phyloP scores from a whole-genome alignment of 805 yeast species.

The Spencermartinsiella europaea region DNA sequence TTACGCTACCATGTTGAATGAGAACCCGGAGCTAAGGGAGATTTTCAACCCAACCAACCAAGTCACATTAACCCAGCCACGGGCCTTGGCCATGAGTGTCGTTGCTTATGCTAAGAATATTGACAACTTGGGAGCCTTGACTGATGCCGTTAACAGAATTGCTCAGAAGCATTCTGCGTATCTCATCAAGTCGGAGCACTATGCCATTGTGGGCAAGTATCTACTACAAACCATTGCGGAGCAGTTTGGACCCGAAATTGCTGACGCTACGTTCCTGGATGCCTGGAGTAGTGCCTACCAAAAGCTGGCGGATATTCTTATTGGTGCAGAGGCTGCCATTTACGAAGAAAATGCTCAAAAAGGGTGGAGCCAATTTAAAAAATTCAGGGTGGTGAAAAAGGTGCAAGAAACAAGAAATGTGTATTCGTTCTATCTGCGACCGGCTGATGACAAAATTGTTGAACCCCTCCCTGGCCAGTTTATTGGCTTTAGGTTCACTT shows the following conservation, averaged over 20 bases:
- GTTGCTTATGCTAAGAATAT: constrained; percentile 58
- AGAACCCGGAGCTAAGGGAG: constrained; percentile 51
- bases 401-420: constrained; percentile 44
- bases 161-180: constrained; percentile 64
- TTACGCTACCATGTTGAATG: constrained; percentile 50
- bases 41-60: constrained; percentile 61
- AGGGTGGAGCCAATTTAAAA: constrained; percentile 57
- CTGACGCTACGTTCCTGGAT: constrained; percentile 50
- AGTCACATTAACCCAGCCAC: constrained; percentile 46
- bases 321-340: constrained; percentile 46
- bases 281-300: constrained; percentile 68
- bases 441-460: constrained; percentile 22
- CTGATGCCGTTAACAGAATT: constrained; percentile 52
- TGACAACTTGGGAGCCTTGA: constrained; percentile 50
- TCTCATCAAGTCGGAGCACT: constrained; percentile 58
- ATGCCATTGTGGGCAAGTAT: constrained; percentile 57
- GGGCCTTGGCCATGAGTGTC: constrained; percentile 57
- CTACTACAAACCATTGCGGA: constrained; percentile 50
- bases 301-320: constrained; percentile 55
- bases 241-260: constrained; percentile 49
- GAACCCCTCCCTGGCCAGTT: constrained; percentile 43
- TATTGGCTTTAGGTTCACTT: constrained; percentile 32
- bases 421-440: constrained; percentile 46
- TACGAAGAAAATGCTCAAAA: constrained; percentile 38
- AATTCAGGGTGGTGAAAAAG: constrained; percentile 42